Conservation (phyloP, 805 yeast species). For the Yueomyces sp. region DNA sequence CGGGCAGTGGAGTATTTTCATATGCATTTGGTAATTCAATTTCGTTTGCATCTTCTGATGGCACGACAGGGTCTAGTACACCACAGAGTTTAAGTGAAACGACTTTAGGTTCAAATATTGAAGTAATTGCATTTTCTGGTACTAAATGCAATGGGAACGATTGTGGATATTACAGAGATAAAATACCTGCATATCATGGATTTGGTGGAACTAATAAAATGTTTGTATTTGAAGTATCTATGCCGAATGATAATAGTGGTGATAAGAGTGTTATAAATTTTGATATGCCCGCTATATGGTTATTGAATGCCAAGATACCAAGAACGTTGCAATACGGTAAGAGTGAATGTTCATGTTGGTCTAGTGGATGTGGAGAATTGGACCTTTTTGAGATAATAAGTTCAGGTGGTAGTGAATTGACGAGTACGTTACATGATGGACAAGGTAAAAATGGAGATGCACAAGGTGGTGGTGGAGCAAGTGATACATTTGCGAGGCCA, state of each 20-base stretch:
- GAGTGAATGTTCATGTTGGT: slow-evolving; percentile 86
- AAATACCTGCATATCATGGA: slow-evolving; percentile 89
- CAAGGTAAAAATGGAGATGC: slow-evolving; percentile 41
- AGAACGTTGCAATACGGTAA: slow-evolving; percentile 91
- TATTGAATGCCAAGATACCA: slow-evolving; percentile 89
- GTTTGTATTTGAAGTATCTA: slow-evolving; percentile 83
- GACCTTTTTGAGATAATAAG: slow-evolving; percentile 84
- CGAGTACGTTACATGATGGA: slow-evolving; percentile 71
- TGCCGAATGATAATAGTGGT: slow-evolving; percentile 62
- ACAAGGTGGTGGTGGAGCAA: slow-evolving; percentile 61
- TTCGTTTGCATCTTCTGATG: slow-evolving; percentile 70
- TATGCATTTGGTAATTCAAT: slow-evolving; percentile 81
- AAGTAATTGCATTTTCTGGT: slow-evolving; percentile 72
- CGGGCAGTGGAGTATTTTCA: slow-evolving; percentile 83
- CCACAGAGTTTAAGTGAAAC: slow-evolving; percentile 58
- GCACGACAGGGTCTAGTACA: slow-evolving; percentile 54
- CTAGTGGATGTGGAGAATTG: slow-evolving; percentile 93
- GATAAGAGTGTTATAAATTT: slow-evolving; percentile 35
- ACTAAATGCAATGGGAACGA: slow-evolving; percentile 36
- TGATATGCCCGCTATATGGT: slow-evolving; percentile 98
- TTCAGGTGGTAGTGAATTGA: slow-evolving; percentile 59
- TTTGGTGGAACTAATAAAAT: slow-evolving; percentile 75
- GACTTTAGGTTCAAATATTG: slow-evolving; percentile 57
- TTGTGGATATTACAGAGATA: slow-evolving; percentile 80
- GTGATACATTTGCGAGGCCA: slow-evolving; percentile 83